Evolutionary conservation across 768 basidiomycete genomes (phyloP).

Genomic region (Kwoniella europaea): DNA sequence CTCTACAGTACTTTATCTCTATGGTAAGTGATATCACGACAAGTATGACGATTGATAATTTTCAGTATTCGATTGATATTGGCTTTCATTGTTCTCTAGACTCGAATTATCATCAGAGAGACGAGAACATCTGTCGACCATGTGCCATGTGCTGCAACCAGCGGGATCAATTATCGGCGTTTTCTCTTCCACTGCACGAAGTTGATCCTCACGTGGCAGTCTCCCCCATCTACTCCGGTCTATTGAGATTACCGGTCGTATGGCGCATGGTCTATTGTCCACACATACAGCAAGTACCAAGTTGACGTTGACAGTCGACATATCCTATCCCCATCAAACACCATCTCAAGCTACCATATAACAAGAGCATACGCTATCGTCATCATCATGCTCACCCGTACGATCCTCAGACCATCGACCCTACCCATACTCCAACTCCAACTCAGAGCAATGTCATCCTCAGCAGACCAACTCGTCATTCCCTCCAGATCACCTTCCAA

Average conservation of each 20-base stretch:
- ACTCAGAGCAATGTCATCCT: conserved; percentile 48
- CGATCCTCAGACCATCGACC: conserved; percentile 9
- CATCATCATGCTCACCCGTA: conserved; percentile 29
- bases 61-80: background rate
- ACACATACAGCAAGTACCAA: background rate
- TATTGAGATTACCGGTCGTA: background rate
- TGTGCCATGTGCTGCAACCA: conserved; percentile 13
- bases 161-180: conserved; percentile 32
- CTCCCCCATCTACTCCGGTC: background rate
- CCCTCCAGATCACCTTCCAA: conserved; percentile 39
- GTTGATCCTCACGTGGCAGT: conserved; percentile 1
- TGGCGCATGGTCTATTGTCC: background rate
- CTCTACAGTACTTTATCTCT: background rate
- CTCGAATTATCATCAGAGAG: background rate
- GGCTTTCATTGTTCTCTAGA: conserved; percentile 1
- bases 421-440: conserved; percentile 8
- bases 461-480: conserved; percentile 49
- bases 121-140: background rate
- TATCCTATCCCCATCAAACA: background rate
- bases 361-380: no score
- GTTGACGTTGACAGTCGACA: no score
- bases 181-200: conserved; percentile 4
- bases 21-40: background rate
- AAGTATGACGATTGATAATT: background rate
- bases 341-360: background rate